A percentile compares a stretch with the other conserved stretches of the same genome.
Evolutionary conservation across 202 grass and related monocot species (phyloP).

Genomic region (Hordeum pubiflorum): DNA sequence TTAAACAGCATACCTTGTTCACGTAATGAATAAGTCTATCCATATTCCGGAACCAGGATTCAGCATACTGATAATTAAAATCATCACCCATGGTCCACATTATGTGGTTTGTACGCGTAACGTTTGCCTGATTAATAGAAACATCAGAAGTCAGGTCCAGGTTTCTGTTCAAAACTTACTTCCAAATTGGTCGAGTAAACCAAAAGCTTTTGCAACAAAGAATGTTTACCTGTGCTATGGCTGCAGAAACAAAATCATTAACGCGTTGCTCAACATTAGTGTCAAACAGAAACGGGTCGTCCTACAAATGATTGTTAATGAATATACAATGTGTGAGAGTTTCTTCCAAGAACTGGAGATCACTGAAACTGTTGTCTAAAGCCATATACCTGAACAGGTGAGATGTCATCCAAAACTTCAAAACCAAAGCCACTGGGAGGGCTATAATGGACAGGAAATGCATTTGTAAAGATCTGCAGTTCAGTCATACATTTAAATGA

Average conservation of each 20-base stretch:
- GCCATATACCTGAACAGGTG: slow-evolving; percentile 73
- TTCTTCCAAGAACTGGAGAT: not conserved
- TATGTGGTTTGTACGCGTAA: slow-evolving; percentile 81
- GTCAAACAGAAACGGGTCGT: slow-evolving; percentile 69
- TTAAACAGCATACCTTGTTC: slow-evolving; percentile 62
- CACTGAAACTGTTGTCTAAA: not conserved
- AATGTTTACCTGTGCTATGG: slow-evolving; percentile 67
- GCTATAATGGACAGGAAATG: slow-evolving; percentile 89
- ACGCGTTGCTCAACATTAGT: slow-evolving; percentile 79
- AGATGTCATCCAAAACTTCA: slow-evolving; percentile 50
- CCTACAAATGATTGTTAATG: slow-evolving; percentile 43
- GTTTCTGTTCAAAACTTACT: slow-evolving; percentile 17
- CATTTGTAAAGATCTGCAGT: slow-evolving; percentile 83
- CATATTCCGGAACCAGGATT: slow-evolving; percentile 96
- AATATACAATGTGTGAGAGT: slow-evolving; percentile 8
- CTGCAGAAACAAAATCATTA: slow-evolving; percentile 77
- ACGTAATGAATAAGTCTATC: slow-evolving; percentile 85
- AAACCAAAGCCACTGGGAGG: slow-evolving; percentile 76
- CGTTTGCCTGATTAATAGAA: slow-evolving; percentile 53
- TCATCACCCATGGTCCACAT: slow-evolving; percentile 99
- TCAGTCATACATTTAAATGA: slow-evolving; percentile 9
- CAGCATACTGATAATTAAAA: slow-evolving; percentile 88
- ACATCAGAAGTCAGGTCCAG: slow-evolving; percentile 9
- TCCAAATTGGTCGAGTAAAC: not conserved
- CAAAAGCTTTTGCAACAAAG: not conserved